These are phyloP conservation scores for Aspergillus sp. DNA, from an alignment of 2,329 filamentous ascomycete genomes.

Conservation along the genomic window DNA sequence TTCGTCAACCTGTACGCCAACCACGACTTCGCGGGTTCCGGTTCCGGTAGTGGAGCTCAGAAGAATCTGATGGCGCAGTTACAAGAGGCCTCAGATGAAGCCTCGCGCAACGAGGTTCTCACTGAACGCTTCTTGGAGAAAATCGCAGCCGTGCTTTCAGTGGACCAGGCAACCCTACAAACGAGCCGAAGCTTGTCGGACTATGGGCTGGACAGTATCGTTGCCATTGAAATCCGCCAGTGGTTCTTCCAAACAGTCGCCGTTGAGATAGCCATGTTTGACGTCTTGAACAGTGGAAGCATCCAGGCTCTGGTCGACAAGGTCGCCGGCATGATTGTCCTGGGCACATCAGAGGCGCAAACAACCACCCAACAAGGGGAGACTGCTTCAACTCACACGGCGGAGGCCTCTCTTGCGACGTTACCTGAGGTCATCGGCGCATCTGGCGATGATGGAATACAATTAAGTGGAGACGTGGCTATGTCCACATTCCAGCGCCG, in stretches of 20 bases:
- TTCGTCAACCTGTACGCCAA: conserved; percentile 1
- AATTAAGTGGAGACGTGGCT: background rate
- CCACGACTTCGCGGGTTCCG: background rate
- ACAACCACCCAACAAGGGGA: background rate
- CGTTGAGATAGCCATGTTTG: conserved; percentile 4
- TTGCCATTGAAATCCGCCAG: conserved; percentile 4
- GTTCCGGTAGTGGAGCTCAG: background rate
- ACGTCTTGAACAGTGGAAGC: background rate
- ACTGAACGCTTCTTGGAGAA: background rate
- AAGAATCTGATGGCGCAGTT: background rate
- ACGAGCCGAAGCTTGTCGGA: background rate
- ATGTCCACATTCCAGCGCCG: conserved; percentile 3
- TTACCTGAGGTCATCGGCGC: background rate
- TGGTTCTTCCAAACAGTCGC: conserved; percentile 2
- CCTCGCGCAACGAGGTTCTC: background rate
- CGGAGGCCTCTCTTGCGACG: background rate
- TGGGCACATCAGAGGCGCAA: background rate
- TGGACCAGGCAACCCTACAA: background rate
- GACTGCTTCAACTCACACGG: background rate
- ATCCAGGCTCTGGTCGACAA: background rate
- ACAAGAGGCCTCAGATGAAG: background rate
- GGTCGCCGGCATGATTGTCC: background rate
- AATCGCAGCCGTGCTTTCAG: background rate
- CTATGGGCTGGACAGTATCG: conserved; percentile 4
- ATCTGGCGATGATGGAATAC: background rate